These are phyloP conservation scores for Dendrostoma leiphaemia DNA, from an alignment of 2,329 filamentous ascomycete genomes.

Conservation along the genomic window DNA sequence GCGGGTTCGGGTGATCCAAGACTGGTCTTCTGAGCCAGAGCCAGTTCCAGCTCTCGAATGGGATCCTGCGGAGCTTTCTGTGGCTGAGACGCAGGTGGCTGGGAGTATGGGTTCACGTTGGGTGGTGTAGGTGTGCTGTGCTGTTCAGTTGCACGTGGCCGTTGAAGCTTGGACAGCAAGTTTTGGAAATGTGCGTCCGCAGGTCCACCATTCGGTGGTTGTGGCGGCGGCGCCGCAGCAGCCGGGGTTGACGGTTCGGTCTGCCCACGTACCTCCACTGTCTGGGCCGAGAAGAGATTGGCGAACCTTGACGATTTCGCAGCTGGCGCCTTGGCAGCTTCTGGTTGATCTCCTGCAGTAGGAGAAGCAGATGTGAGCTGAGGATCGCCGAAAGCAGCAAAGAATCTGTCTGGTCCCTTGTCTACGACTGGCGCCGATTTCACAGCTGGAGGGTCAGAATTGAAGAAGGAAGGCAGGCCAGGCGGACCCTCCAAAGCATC, in stretches of 20 bases:
- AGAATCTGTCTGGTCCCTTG: slow-evolving; percentile 73
- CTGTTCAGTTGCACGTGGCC: slow-evolving; percentile 11
- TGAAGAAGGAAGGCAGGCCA: slow-evolving; percentile 25
- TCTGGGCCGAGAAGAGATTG: slow-evolving; percentile 69
- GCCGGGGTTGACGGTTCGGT: slow-evolving; percentile 48
- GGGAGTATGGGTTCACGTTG: slow-evolving; percentile 40
- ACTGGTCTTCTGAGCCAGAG: slow-evolving; percentile 31
- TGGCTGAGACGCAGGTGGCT: slow-evolving; percentile 30
- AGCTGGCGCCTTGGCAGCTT: slow-evolving; percentile 54
- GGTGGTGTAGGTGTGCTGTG: slow-evolving; percentile 38
- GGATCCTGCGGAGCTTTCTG: slow-evolving; percentile 16
- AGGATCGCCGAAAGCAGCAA: slow-evolving; percentile 53
- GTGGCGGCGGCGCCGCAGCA: slow-evolving; percentile 28
- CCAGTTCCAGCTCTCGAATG: slow-evolving; percentile 14
- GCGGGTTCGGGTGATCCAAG: slow-evolving; percentile 48
- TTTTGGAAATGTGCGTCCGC: slow-evolving; percentile 58
- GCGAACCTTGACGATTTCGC: slow-evolving; percentile 81
- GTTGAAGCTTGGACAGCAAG: slow-evolving; percentile 77
- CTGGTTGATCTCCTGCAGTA: slow-evolving; percentile 38
- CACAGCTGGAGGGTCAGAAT: slow-evolving; percentile 35
- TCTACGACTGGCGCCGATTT: slow-evolving; percentile 65
- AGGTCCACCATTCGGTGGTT: neutral
- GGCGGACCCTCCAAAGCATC: slow-evolving; percentile 2
- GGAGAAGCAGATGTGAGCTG: slow-evolving; percentile 17
- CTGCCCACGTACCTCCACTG: slow-evolving; percentile 43